These are phyloP conservation scores for Entomortierella beljakovae DNA, from an alignment of 192 early-diverging fungal genomes.

Conservation along the genomic window DNA sequence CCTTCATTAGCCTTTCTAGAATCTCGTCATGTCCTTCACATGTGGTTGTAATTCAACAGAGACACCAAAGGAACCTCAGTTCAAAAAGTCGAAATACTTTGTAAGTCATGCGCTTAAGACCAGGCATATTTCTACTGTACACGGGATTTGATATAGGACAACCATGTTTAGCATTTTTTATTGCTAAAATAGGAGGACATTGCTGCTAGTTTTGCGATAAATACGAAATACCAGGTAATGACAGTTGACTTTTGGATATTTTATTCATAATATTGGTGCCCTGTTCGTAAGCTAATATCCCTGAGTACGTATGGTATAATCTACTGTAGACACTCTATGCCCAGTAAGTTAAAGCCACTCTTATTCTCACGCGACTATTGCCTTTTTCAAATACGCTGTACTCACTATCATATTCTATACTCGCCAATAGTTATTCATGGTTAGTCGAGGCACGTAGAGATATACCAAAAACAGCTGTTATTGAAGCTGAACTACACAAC, in stretches of 20 bases:
- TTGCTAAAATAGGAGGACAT: constrained; percentile 26
- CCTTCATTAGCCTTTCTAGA: background rate
- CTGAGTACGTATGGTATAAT: background rate
- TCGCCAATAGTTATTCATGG: constrained; percentile 40
- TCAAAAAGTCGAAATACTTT: constrained; percentile 54
- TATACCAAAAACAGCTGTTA: constrained; percentile 48
- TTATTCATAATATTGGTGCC: background rate
- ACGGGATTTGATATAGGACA: background rate
- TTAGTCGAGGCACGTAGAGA: constrained; percentile 41
- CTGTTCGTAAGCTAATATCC: no score
- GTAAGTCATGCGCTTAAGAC: constrained; percentile 11
- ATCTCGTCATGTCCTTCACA: constrained; percentile 30
- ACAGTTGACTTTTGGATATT: background rate
- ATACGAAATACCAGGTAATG: constrained; percentile 47
- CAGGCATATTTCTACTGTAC: background rate
- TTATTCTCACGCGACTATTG: background rate
- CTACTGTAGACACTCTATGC: constrained; percentile 36
- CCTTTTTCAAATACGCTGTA: background rate
- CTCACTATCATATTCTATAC: background rate
- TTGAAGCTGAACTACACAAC: constrained; percentile 49
- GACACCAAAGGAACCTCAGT: constrained; percentile 45
- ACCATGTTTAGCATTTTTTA: background rate
- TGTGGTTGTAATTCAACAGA: constrained; percentile 48
- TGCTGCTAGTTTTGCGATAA: constrained; percentile 48
- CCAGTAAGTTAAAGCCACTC: constrained; percentile 17